These are phyloP conservation scores for Castanea mollissima DNA, from an alignment of 306 rosid species.

Conservation along the genomic window DNA sequence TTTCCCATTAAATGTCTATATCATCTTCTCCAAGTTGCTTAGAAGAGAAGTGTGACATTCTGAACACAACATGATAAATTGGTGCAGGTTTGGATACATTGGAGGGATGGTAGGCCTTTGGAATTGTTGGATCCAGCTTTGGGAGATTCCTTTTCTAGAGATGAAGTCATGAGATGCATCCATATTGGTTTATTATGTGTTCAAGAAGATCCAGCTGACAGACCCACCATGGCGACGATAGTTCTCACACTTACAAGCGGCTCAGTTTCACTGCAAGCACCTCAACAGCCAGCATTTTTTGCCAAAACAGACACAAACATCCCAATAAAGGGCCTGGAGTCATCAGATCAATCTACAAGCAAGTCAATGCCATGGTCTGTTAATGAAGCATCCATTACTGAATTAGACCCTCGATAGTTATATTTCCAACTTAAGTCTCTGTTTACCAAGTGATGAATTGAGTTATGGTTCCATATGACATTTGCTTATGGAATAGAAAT, in stretches of 20 bases:
- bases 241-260: conserved; percentile 3
- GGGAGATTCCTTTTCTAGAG: neutral
- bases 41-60: neutral
- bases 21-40: neutral
- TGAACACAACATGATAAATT: neutral
- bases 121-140: conserved; percentile 21
- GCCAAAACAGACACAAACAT: neutral
- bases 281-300: neutral
- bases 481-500: too few species aligned
- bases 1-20: too few species aligned
- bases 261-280: neutral
- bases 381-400: neutral
- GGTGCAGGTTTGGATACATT: conserved; percentile 51
- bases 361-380: neutral
- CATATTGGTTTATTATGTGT: conserved; percentile 35
- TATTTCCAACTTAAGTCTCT: neutral
- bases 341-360: neutral
- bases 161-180: conserved; percentile 13
- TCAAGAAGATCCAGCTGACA: conserved; percentile 24
- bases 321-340: neutral
- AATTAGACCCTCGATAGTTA: neutral
- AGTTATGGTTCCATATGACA: too few species aligned
- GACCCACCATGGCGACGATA: conserved; percentile 29
- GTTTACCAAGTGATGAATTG: too few species aligned
- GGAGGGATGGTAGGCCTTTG: conserved; percentile 33